Evolutionary conservation across 257 asterid genomes (phyloP).

Genomic region (Gentiana macrophylla): DNA sequence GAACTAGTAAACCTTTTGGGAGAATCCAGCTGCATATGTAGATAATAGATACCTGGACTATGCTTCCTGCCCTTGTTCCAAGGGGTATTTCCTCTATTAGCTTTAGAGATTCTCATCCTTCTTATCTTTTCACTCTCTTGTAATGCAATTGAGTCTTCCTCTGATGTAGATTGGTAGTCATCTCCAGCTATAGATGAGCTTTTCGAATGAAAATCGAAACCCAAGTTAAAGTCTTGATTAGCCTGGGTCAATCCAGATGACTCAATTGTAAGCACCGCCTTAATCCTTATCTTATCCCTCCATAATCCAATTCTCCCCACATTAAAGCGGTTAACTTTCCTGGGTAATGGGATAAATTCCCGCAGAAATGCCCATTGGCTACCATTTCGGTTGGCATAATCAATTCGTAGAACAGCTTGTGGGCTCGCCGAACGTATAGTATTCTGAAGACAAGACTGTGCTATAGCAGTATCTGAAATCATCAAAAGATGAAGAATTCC

Average conservation of each 20-base stretch:
- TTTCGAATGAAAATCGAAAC: slow-evolving; percentile 32
- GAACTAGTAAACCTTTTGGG: slow-evolving; percentile 1
- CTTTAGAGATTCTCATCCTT: slow-evolving; percentile 88
- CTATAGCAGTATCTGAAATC: slow-evolving; percentile 70
- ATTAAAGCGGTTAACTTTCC: slow-evolving; percentile 18
- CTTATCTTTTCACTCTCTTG: slow-evolving; percentile 71
- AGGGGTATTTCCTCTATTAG: slow-evolving; percentile 88
- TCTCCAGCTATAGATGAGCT: slow-evolving; percentile 16
- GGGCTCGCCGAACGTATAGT: slow-evolving; percentile 39
- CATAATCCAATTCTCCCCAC: slow-evolving; percentile 26
- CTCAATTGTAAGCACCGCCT: slow-evolving; percentile 69
- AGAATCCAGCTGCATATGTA: background rate
- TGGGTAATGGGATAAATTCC: slow-evolving; percentile 24
- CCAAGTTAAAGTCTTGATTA: slow-evolving; percentile 28
- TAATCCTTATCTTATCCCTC: slow-evolving; percentile 41
- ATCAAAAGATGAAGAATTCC: background rate
- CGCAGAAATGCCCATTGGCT: slow-evolving; percentile 31
- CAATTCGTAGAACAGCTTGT: slow-evolving; percentile 22
- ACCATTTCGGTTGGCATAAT: slow-evolving; percentile 29
- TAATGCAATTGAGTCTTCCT: slow-evolving; percentile 38
- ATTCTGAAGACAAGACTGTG: slow-evolving; percentile 63
- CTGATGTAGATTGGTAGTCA: slow-evolving; percentile 23
- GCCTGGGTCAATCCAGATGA: slow-evolving; percentile 18
- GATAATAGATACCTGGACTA: slow-evolving; percentile 50
- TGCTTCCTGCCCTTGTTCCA: slow-evolving; percentile 98